These are phyloP conservation scores for Silene coronaria DNA, from an alignment of 179 eudicot genomes.

Conservation along the genomic window DNA sequence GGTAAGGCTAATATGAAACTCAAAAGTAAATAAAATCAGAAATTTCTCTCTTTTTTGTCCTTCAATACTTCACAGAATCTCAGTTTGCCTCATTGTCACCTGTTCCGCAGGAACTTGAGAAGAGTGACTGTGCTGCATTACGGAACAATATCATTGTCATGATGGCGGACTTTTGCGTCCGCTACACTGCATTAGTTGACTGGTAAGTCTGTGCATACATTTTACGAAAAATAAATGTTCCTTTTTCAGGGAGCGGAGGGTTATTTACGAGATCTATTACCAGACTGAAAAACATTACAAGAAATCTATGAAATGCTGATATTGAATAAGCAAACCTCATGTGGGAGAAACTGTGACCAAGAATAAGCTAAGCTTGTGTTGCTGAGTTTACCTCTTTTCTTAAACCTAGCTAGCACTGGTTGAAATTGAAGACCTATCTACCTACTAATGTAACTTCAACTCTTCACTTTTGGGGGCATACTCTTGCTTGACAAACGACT, in stretches of 20 bases:
- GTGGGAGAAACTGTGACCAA: neutral
- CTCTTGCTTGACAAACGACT: neutral
- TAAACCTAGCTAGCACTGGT: neutral
- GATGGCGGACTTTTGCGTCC: constrained; percentile 97
- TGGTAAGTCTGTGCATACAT: constrained; percentile 43
- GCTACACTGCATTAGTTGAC: constrained; percentile 90
- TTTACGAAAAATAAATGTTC: neutral
- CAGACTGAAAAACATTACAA: neutral
- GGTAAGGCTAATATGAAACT: neutral
- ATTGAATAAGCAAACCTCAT: neutral
- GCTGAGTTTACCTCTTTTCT: neutral
- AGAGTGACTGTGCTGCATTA: constrained; percentile 75
- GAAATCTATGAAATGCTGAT: neutral
- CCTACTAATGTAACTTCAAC: neutral
- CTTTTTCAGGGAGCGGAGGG: neutral
- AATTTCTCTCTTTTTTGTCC: neutral
- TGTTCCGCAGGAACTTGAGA: constrained; percentile 82
- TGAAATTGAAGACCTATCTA: neutral
- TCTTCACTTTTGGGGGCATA: neutral
- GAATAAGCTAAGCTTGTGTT: neutral
- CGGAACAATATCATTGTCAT: constrained; percentile 79
- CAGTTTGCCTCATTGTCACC: constrained; percentile 14
- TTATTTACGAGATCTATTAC: neutral
- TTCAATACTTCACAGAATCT: constrained; percentile 1
- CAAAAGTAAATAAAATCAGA: neutral